Evolutionary conservation across 2,329 filamentous ascomycete genomes (phyloP).

Genomic region (Colletotrichum sp.): DNA sequence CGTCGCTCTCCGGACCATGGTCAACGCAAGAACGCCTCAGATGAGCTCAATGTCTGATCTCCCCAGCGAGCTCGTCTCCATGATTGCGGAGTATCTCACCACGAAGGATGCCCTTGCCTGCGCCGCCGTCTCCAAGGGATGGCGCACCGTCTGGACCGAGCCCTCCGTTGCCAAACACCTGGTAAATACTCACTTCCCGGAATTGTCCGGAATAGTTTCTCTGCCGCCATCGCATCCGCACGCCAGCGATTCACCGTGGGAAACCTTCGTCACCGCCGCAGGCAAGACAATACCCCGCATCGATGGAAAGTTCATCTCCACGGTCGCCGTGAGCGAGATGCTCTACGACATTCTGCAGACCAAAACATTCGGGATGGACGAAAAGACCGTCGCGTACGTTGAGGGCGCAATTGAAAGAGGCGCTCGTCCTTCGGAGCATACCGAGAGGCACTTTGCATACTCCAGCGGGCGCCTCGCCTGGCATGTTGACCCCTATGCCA

Average conservation of each 20-base stretch:
- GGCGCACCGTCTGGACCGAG: not conserved
- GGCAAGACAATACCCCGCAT: not conserved
- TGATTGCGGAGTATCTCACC: not conserved
- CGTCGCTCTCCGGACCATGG: not conserved
- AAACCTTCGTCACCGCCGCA: not conserved
- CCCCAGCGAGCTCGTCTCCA: not conserved
- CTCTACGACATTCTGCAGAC: not conserved
- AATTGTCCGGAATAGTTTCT: not conserved
- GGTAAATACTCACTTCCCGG: not conserved
- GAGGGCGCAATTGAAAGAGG: not conserved
- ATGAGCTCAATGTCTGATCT: conserved; percentile 2
- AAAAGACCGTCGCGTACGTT: not conserved
- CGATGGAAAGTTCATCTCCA: not conserved
- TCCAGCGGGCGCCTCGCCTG: not conserved
- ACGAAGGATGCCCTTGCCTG: not conserved
- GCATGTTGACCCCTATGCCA: not conserved
- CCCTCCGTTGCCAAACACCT: not conserved
- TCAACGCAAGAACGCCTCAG: not conserved
- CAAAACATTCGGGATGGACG: not conserved
- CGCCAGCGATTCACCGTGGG: not conserved
- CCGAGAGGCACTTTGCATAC: not conserved
- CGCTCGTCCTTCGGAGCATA: not conserved
- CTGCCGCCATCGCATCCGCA: not conserved
- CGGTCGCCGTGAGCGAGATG: not conserved
- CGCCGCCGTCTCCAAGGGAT: conserved; percentile 4